Percentiles rank a stretch among this genome's conserved stretches.
These are phyloP conservation scores for Vinca minor DNA, from an alignment of 257 asterid genomes.

Conservation along the genomic window DNA sequence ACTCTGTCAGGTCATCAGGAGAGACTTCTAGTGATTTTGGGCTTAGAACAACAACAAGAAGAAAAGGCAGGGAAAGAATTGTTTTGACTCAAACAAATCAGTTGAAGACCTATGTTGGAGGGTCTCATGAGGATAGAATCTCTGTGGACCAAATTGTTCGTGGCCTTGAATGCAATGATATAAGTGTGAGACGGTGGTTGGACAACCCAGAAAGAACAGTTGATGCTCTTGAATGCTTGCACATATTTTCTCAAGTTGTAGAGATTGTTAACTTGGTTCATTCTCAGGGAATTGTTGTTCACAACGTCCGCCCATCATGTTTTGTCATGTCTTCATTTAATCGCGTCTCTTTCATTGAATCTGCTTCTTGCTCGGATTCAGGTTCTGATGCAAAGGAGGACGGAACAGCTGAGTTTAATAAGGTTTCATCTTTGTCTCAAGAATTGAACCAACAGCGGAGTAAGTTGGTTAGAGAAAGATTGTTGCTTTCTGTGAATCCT, in stretches of 20 bases:
- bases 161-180: constrained; percentile 40
- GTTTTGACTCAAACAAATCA: constrained; percentile 21
- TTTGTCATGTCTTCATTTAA: constrained; percentile 75
- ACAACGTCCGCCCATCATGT: constrained; percentile 86
- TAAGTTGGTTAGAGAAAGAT: constrained; percentile 20
- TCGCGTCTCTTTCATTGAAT: constrained; percentile 75
- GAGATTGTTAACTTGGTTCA: constrained; percentile 74
- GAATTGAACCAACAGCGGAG: constrained; percentile 12
- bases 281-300: constrained; percentile 71
- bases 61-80: constrained; percentile 45
- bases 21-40: constrained; percentile 56
- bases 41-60: constrained; percentile 27
- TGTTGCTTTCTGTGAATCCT: constrained; percentile 17
- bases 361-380: constrained; percentile 78
- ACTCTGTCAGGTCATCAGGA: constrained; percentile 38
- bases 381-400: constrained; percentile 58
- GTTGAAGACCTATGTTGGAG: constrained; percentile 23
- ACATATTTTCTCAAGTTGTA: constrained; percentile 81
- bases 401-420: constrained; percentile 40
- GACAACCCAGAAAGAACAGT: constrained; percentile 73
- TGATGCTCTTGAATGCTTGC: constrained; percentile 74
- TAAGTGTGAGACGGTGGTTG: constrained; percentile 86
- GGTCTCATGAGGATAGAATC: constrained; percentile 20
- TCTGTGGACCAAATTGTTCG: constrained; percentile 21
- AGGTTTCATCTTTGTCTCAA: constrained; percentile 33